Evolutionary conservation across 2,329 filamentous ascomycete species (phyloP).

Genomic region (Exophiala mesophila): DNA sequence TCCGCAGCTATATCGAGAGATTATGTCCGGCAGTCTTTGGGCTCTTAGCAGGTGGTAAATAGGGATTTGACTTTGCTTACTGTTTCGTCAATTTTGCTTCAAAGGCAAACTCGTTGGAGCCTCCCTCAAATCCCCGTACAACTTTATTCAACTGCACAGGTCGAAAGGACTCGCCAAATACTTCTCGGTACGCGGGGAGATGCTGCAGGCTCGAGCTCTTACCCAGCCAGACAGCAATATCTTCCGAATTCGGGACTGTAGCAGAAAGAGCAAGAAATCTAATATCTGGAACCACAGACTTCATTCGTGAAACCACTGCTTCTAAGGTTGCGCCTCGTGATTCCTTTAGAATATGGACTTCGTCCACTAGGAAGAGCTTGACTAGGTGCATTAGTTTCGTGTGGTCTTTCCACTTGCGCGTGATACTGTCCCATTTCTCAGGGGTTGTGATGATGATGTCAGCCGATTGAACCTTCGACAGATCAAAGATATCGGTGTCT

Average conservation of each 20-base stretch:
- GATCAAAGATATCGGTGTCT: constrained; percentile 65
- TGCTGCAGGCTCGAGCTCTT: constrained; percentile 56
- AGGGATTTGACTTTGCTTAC: constrained; percentile 31
- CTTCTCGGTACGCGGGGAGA: constrained; percentile 61
- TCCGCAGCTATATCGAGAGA: constrained; percentile 59
- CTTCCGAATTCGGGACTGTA: constrained; percentile 75
- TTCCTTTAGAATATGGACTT: constrained; percentile 82
- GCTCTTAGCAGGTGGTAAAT: constrained; percentile 6
- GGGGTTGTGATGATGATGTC: constrained; percentile 83
- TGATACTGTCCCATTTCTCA: constrained; percentile 89
- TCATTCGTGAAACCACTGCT: constrained; percentile 82
- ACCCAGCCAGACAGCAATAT: constrained; percentile 76
- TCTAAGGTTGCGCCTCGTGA: constrained; percentile 73
- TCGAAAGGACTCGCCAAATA: constrained; percentile 73
- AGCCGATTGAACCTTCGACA: constrained; percentile 65
- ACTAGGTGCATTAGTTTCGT: constrained; percentile 68
- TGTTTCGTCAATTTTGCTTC: constrained; percentile 63
- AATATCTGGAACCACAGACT: constrained; percentile 67
- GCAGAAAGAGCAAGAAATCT: constrained; percentile 78
- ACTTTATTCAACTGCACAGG: constrained; percentile 72
- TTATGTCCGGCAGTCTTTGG: constrained; percentile 58
- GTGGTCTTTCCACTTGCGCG: constrained; percentile 80
- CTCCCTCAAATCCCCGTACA: constrained; percentile 65
- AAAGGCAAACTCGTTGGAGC: constrained; percentile 69
- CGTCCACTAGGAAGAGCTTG: constrained; percentile 77